Evolutionary conservation across 768 basidiomycete species (phyloP), one percentile per base, ranked within the genome.

Genomic region (Hirschioporus abietinus): DNA sequence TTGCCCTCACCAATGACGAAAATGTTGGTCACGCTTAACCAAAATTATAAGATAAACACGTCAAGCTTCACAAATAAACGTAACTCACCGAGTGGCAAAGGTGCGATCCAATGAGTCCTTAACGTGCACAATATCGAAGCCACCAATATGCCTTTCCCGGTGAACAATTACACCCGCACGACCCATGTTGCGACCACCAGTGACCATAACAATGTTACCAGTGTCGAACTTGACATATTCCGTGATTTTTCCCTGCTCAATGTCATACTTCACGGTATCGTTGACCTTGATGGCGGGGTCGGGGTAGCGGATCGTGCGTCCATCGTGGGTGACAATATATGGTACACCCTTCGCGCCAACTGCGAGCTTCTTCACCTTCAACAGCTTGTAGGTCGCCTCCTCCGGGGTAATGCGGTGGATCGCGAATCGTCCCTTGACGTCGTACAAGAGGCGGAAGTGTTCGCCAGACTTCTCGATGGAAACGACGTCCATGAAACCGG

Each of bases 101-200:
- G 94, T 95, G 76, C 94, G 85, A 78, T 97, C 96, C 69, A 96
- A 83, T 63, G 92, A 90, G 77, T 98, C 97, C 81, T 92, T 95
- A 74, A 98, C 93, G 76, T 98, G 96, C 67, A 98, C 93, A 68
- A 99, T 99, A 81, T 99, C 97, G 81, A 96, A 99, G 69, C 96
- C 96, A 78, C 97, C 97, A 71, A 93, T 82, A 79, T 99, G 97
- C 83, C 95, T 95, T 86, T 99, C 97, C 72, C 92, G 87, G 83
- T 96, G 93, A 64, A 94, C 88, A 74, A 99, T 97, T 70, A 95
- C 88, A 82, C 97, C 97, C 66, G 89, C 92, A 82, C 97, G 89
- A 71, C 97, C 97, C 95, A 98, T 98, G 90, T 99, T 99, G 78
- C 96, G 95, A 70, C 97, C 97, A 76, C 97, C 97, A 69, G 97